phyloP scores from a whole-genome alignment of 2,329 filamentous ascomycete species.

The Neonectria neomacrospora region DNA sequence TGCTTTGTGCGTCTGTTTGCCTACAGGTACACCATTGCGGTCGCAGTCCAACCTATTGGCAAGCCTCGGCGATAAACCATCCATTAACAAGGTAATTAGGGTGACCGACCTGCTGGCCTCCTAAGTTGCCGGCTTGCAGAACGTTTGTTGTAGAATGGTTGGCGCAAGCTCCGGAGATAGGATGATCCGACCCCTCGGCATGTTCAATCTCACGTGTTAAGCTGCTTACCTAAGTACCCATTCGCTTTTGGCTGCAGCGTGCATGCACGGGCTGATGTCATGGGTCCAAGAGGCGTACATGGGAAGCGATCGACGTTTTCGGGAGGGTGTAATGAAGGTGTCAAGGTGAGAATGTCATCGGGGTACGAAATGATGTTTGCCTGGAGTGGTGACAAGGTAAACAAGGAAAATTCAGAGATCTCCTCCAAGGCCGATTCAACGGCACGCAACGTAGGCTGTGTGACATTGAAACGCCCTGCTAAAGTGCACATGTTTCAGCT shows the following conservation, averaged over 20 bases:
- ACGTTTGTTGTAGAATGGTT: background rate
- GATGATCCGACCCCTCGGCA: constrained; percentile 14
- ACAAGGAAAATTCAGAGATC: background rate
- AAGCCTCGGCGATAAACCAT: background rate
- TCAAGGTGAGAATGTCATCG: background rate
- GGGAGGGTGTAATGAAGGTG: too few relatives aligned
- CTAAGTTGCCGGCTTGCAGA: background rate
- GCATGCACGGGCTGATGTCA: constrained; percentile 38
- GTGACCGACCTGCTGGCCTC: background rate
- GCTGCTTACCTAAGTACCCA: constrained; percentile 1
- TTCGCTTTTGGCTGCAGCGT: background rate
- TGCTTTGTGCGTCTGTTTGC: background rate
- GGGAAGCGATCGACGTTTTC: constrained; percentile 29
- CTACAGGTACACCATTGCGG: background rate
- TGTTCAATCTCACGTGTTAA: constrained; percentile 35
- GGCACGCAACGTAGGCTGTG: too few relatives aligned
- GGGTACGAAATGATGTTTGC: background rate
- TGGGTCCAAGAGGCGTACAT: constrained; percentile 31
- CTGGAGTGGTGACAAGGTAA: background rate
- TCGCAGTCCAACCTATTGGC: background rate
- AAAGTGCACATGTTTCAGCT: background rate
- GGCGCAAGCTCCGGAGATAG: constrained; percentile 6
- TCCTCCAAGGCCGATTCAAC: too few relatives aligned
- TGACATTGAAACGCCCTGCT: background rate
- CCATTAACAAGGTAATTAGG: background rate